These are phyloP conservation scores for Periglandula ipomoeae DNA, from an alignment of 2,329 filamentous ascomycete species.

Conservation along the genomic window DNA sequence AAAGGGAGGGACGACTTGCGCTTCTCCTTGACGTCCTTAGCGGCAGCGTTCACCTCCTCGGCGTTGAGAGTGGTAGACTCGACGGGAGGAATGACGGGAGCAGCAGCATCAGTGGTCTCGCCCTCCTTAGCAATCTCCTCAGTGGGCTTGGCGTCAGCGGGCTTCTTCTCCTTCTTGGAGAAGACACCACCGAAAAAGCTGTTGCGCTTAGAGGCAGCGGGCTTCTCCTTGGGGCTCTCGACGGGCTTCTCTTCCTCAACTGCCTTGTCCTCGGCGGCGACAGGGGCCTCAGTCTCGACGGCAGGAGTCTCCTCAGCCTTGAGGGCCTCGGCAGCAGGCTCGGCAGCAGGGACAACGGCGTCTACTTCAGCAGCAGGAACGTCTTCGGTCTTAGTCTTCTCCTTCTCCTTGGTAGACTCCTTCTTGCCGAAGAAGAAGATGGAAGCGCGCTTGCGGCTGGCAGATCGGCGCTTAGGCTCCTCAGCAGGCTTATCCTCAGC, in stretches of 20 bases:
- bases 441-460: constrained; percentile 56
- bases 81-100: constrained; percentile 50
- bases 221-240: constrained; percentile 38
- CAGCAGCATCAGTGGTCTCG: constrained; percentile 38
- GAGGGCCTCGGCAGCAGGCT: constrained; percentile 25
- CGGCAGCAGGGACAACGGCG: constrained; percentile 25
- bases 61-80: constrained; percentile 47
- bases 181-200: constrained; percentile 46
- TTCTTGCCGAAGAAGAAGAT: constrained; percentile 56
- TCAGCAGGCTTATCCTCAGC: constrained; percentile 29
- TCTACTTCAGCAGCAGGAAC: constrained; percentile 19
- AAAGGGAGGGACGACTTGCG: constrained; percentile 71
- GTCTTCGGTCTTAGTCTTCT: constrained; percentile 25
- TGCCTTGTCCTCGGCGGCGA: constrained; percentile 20
- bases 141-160: constrained; percentile 37
- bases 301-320: constrained; percentile 27
- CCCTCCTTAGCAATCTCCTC: constrained; percentile 32
- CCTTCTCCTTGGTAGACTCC: constrained; percentile 28
- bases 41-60: constrained; percentile 44
- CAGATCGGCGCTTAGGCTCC: constrained; percentile 53
- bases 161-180: constrained; percentile 52
- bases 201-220: constrained; percentile 42
- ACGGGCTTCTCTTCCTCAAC: constrained; percentile 30
- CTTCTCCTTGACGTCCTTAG: constrained; percentile 66
- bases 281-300: constrained; percentile 23